phyloP scores from a whole-genome alignment of 139 green algal genomes.

The Micromonas commoda region DNA sequence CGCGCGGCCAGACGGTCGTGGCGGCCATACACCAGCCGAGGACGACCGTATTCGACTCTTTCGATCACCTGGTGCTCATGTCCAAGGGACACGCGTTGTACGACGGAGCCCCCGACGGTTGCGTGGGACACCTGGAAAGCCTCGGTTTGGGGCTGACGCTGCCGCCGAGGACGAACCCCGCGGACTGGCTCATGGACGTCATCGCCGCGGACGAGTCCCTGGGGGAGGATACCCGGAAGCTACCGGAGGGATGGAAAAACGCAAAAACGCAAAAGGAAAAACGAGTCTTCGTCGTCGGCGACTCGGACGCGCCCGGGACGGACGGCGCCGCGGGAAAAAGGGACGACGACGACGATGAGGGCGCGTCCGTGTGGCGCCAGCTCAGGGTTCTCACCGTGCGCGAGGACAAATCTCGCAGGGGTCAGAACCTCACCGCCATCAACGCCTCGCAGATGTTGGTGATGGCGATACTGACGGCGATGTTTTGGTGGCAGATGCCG shows the following conservation, averaged over 20 bases:
- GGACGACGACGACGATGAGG: background rate
- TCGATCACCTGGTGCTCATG: slow-evolving; percentile 63
- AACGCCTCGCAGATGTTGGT: background rate
- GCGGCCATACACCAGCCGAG: slow-evolving; percentile 73
- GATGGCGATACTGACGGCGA: background rate
- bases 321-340: background rate
- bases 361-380: background rate
- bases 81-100: slow-evolving; percentile 20
- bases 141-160: slow-evolving; percentile 20
- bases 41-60: slow-evolving; percentile 59
- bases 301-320: too few relatives aligned
- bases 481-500: background rate
- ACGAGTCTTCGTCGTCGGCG: background rate
- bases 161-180: slow-evolving; percentile 41
- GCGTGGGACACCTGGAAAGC: slow-evolving; percentile 28
- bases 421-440: background rate
- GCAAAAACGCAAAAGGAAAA: background rate
- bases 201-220: slow-evolving; percentile 34
- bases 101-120: background rate
- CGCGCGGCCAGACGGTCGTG: slow-evolving; percentile 55
- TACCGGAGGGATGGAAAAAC: background rate
- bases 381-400: background rate
- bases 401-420: background rate
- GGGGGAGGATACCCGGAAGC: background rate
- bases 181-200: slow-evolving; percentile 50